phyloP scores from a whole-genome alignment of 2,329 filamentous ascomycete species.

The Hawksworthiomyces lignivorus region DNA sequence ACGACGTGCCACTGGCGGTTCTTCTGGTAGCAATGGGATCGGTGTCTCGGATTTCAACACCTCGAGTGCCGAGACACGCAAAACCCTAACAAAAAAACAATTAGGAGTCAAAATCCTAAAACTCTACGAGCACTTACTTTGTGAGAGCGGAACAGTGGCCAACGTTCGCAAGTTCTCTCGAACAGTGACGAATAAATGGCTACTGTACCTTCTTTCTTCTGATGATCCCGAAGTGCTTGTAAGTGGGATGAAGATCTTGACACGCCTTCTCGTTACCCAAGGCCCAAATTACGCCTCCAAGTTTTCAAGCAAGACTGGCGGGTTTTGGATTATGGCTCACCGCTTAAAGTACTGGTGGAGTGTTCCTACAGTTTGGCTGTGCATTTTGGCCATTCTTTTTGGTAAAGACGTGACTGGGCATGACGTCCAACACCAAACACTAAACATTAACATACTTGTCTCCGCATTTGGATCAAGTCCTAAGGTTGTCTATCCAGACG shows the following conservation, averaged over 20 bases:
- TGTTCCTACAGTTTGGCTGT: conserved; percentile 73
- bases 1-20: conserved; percentile 6
- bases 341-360: conserved; percentile 85
- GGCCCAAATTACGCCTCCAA: conserved; percentile 76
- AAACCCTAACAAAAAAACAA: conserved; percentile 54
- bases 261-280: conserved; percentile 74
- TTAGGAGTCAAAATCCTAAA: conserved; percentile 67
- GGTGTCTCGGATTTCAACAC: conserved; percentile 1
- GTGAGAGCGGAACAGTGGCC: conserved; percentile 58
- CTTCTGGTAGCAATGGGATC: background rate
- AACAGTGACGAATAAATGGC: conserved; percentile 96
- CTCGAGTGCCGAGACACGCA: conserved; percentile 20
- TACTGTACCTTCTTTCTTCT: conserved; percentile 83
- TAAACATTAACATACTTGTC: conserved; percentile 54
- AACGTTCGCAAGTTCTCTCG: conserved; percentile 83
- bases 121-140: conserved; percentile 72
- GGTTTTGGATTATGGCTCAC: conserved; percentile 78
- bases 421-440: conserved; percentile 39
- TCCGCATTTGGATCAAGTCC: conserved; percentile 60
- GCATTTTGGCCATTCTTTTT: conserved; percentile 84
- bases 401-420: conserved; percentile 70
- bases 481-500: conserved; percentile 66
- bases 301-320: conserved; percentile 75
- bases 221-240: conserved; percentile 76
- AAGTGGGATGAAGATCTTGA: conserved; percentile 73